phyloP scores from a whole-genome alignment of 75 land plant genomes.

The Selaginella tamariscina region DNA sequence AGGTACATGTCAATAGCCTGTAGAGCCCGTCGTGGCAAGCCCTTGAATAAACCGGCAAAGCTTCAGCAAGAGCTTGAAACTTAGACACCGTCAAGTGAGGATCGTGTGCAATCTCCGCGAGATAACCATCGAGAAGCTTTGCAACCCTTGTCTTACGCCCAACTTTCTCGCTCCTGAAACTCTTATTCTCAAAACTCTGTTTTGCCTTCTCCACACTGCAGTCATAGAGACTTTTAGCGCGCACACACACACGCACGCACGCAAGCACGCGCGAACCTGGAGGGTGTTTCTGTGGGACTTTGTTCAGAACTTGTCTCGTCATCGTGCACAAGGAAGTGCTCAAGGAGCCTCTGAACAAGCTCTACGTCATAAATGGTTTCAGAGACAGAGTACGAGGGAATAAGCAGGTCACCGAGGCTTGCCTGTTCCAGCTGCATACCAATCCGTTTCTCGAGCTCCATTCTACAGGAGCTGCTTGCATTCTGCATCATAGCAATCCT shows the following conservation, averaged over 20 bases:
- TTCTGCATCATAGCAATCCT: constrained; percentile 46
- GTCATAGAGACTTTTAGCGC: too few relatives aligned
- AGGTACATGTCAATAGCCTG: neutral
- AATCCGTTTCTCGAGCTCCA: constrained; percentile 48
- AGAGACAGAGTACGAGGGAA: constrained; percentile 50
- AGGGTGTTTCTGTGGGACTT: neutral
- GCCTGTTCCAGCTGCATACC: constrained; percentile 55
- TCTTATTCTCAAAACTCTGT: neutral
- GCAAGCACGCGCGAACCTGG: too few relatives aligned
- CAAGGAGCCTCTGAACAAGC: constrained; percentile 40
- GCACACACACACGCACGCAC: too few relatives aligned
- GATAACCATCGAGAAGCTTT: neutral
- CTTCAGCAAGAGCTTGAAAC: neutral
- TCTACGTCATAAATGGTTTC: constrained; percentile 51
- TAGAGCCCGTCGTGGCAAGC: neutral
- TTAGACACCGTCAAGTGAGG: neutral
- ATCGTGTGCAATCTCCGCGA: neutral
- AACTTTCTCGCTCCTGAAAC: constrained; percentile 5
- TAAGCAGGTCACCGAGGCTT: constrained; percentile 45
- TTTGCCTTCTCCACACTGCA: neutral
- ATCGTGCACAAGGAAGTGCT: constrained; percentile 29
- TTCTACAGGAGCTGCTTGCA: constrained; percentile 23
- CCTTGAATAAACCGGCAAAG: neutral
- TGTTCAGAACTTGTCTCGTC: neutral
- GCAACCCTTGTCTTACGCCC: neutral